Conservation (phyloP, 306 rosid genomes). For the Citrullus amarus region DNA sequence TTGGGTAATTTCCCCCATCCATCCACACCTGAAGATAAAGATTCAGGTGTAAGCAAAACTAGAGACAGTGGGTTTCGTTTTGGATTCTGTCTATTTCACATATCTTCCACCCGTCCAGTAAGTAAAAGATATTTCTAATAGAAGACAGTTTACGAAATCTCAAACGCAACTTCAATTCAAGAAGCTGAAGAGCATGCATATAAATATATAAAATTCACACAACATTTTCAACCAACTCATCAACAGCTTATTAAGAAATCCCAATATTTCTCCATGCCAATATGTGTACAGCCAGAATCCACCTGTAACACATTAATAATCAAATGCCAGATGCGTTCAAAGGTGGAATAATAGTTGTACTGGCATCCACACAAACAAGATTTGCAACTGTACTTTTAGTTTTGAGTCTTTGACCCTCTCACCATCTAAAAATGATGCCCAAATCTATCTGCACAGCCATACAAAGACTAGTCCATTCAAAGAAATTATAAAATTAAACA, state of each 20-base stretch:
- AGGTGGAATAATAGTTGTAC: neutral
- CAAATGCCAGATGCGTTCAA: neutral
- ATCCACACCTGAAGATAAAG: neutral
- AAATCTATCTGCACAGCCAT: neutral
- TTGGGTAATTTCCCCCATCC: neutral
- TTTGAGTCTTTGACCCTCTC: neutral
- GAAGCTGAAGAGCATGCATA: neutral
- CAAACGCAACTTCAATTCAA: neutral
- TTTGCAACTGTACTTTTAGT: neutral
- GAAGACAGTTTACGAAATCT: neutral
- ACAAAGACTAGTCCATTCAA: neutral
- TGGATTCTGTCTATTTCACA: neutral
- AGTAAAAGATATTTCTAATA: neutral
- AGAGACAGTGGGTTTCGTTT: neutral
- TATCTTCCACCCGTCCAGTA: neutral
- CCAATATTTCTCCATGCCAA: neutral
- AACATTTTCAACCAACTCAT: neutral
- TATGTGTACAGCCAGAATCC: constrained; percentile 2
- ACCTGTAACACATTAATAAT: neutral
- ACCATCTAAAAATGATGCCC: neutral
- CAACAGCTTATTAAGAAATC: neutral
- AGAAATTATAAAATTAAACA: neutral
- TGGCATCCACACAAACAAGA: neutral
- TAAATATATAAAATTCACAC: neutral
- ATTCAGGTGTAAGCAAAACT: neutral